These are phyloP conservation scores for Globisporangium abappressorium DNA, from an alignment of 352 stramenopile genomes.

Conservation along the genomic window DNA sequence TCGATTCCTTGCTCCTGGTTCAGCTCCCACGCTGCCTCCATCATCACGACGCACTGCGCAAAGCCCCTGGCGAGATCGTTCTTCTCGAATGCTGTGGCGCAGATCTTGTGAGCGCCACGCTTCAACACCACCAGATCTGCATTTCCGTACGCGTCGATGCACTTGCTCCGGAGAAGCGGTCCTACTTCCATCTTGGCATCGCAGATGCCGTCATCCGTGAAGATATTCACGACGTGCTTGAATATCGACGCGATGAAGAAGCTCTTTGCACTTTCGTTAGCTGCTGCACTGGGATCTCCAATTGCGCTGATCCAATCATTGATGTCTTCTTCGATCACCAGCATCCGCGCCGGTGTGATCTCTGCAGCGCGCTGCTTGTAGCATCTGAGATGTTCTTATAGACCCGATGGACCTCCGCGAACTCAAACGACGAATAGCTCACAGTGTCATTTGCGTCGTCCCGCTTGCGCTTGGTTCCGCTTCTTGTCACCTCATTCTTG, in stretches of 20 bases:
- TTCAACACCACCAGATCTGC: neutral
- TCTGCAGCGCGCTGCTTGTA: neutral
- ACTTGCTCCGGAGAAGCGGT: neutral
- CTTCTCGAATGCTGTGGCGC: too few species aligned
- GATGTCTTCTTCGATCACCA: neutral
- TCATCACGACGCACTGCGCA: too few species aligned
- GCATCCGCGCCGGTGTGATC: neutral
- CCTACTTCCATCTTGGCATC: neutral
- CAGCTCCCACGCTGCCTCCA: too few species aligned
- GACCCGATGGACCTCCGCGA: neutral
- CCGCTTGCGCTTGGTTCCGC: neutral
- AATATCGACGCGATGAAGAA: neutral
- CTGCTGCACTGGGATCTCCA: neutral
- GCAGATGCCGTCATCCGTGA: neutral
- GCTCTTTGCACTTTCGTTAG: neutral
- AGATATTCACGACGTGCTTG: neutral
- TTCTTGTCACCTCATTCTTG: neutral
- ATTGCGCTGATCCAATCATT: neutral
- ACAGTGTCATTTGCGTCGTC: neutral
- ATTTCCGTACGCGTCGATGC: neutral
- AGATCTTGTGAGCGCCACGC: neutral
- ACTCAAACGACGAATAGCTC: neutral
- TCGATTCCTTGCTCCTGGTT: too few species aligned
- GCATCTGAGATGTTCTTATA: neutral
- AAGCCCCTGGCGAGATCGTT: too few species aligned